phyloP scores from a whole-genome alignment of 164 flowering plant genomes.

The Warburgia ugandensis region DNA sequence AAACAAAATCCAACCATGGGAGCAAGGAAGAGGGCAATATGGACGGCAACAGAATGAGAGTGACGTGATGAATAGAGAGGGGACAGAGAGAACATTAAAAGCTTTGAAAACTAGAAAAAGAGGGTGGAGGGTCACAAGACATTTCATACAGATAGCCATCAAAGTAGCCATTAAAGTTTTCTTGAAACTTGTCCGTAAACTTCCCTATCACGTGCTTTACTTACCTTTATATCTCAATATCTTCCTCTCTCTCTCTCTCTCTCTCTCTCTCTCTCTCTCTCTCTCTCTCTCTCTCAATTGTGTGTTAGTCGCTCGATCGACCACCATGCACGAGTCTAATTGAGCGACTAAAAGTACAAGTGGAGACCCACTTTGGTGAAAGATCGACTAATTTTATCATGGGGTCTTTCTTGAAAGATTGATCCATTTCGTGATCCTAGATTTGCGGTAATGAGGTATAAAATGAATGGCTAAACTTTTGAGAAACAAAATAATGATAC shows the following conservation, averaged over 20 bases:
- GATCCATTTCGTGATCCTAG: too few species aligned
- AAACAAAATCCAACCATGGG: slow-evolving; percentile 11
- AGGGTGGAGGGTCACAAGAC: slow-evolving; percentile 4
- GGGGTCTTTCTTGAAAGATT: too few species aligned
- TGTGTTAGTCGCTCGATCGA: not conserved
- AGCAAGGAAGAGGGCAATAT: slow-evolving; percentile 7
- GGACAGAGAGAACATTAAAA: not conserved
- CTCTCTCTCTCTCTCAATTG: not conserved
- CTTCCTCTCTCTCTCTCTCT: not conserved
- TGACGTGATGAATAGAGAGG: slow-evolving; percentile 3
- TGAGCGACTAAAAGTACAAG: not conserved
- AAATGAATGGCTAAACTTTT: too few species aligned
- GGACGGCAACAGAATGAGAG: slow-evolving; percentile 14
- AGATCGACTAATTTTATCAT: too few species aligned
- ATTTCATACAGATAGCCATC: too few species aligned
- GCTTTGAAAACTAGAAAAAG: not conserved
- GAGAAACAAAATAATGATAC: too few species aligned
- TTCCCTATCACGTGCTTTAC: slow-evolving; percentile 1
- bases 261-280: slow-evolving; percentile 2
- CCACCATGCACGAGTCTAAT: not conserved
- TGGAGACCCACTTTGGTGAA: not conserved
- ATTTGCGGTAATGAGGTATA: too few species aligned
- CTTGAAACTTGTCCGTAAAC: too few species aligned
- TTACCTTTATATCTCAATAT: not conserved
- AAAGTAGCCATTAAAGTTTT: too few species aligned